Evolutionary conservation across 495 filamentous ascomycete genomes (phyloP).

Genomic region (Hypomontagnella submonticulosa): DNA sequence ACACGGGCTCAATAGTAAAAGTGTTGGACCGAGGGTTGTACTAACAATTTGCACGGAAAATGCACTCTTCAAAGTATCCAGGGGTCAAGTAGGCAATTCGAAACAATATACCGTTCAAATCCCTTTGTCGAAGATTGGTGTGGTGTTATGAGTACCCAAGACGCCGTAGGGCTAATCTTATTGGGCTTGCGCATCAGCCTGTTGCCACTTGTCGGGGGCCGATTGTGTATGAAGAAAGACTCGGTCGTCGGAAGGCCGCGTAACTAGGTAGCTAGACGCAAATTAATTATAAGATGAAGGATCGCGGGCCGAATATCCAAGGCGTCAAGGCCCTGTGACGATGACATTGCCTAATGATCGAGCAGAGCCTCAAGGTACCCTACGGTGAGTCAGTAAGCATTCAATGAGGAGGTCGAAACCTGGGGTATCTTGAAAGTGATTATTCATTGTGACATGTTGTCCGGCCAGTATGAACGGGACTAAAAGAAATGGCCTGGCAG

Average conservation of each 20-base stretch:
- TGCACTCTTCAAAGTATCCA: not conserved
- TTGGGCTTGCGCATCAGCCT: constrained; percentile 17
- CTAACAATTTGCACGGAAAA: not conserved
- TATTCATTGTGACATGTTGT: constrained; percentile 8
- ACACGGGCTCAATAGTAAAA: too few relatives aligned
- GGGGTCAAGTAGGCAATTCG: not conserved
- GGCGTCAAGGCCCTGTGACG: not conserved
- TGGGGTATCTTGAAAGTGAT: constrained; percentile 13
- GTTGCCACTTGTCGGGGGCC: constrained; percentile 17
- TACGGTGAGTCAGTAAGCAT: not conserved
- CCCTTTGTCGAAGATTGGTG: not conserved
- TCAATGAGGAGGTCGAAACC: constrained; percentile 2
- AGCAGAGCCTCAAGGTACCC: constrained; percentile 31
- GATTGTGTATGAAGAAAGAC: constrained; percentile 15
- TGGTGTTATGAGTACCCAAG: not conserved
- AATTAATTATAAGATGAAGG: constrained; percentile 13
- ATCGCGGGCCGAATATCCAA: constrained; percentile 16
- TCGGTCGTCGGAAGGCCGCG: constrained; percentile 27
- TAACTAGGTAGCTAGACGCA: constrained; percentile 9
- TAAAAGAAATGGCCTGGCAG: constrained; percentile 27
- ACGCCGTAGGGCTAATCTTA: constrained; percentile 3
- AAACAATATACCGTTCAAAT: constrained; percentile 5
- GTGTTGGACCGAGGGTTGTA: too few relatives aligned
- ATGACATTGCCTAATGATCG: constrained; percentile 4
- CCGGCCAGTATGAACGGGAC: constrained; percentile 18